These are phyloP conservation scores for Dactylellina haptotyla DNA, from an alignment of 2,329 filamentous ascomycete species.

Conservation along the genomic window DNA sequence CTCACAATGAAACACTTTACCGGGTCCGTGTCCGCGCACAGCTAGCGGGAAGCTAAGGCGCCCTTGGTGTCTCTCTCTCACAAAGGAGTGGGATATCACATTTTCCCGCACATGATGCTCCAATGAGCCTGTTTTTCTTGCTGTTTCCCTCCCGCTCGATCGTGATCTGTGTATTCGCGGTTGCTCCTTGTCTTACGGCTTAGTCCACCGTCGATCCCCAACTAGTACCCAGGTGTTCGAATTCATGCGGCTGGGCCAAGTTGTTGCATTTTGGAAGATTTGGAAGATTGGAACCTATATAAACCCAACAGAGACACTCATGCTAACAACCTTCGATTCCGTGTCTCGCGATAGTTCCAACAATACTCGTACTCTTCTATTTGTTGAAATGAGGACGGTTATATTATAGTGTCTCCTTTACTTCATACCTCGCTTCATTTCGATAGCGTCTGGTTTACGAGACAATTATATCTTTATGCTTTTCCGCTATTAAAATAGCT, in stretches of 20 bases:
- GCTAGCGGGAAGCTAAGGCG: too few relatives aligned
- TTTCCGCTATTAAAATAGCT: neutral
- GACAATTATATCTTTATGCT: neutral
- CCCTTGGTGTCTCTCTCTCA: too few relatives aligned
- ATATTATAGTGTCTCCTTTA: neutral
- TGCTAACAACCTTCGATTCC: neutral
- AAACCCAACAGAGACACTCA: neutral
- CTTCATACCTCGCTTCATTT: neutral
- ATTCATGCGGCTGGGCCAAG: too few relatives aligned
- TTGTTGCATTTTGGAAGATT: conserved; percentile 8
- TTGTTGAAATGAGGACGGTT: conserved; percentile 5
- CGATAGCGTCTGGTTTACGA: conserved; percentile 30
- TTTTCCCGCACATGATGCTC: neutral
- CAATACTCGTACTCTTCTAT: neutral
- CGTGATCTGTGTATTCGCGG: neutral
- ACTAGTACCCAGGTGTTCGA: neutral
- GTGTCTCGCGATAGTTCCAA: too few relatives aligned
- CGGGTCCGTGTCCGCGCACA: too few relatives aligned
- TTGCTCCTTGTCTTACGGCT: neutral
- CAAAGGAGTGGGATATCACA: neutral
- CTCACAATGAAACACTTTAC: neutral
- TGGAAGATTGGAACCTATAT: neutral
- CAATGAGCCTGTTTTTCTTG: neutral
- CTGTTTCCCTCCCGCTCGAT: neutral
- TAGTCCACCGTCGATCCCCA: neutral